Evolutionary conservation across 2,329 filamentous ascomycete species (phyloP).

Genomic region (Waltergamsia citrina): DNA sequence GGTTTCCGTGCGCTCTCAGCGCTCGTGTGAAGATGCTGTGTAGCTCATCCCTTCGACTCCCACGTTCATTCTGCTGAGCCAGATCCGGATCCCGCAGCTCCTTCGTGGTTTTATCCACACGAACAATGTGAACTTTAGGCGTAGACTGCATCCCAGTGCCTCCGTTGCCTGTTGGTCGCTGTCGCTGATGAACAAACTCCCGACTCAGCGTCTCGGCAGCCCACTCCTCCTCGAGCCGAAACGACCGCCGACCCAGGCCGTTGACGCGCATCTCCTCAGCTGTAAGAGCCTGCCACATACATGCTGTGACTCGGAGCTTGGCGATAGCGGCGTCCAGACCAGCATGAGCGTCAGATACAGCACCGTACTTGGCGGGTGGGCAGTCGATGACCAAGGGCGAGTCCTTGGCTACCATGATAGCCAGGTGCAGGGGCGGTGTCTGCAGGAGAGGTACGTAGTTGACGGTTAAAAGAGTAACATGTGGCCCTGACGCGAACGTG

Average conservation of each 20-base stretch:
- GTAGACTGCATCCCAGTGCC: slow-evolving; percentile 31
- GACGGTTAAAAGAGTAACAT: slow-evolving; percentile 4
- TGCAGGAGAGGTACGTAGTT: slow-evolving; percentile 45
- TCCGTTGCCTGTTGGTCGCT: slow-evolving; percentile 5
- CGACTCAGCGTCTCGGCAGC: slow-evolving; percentile 52
- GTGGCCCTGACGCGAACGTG: neutral
- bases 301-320: slow-evolving; percentile 66
- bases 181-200: neutral
- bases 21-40: slow-evolving; percentile 20
- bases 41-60: slow-evolving; percentile 47
- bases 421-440: slow-evolving; percentile 59
- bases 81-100: slow-evolving; percentile 56
- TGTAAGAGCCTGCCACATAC: slow-evolving; percentile 69
- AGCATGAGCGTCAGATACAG: slow-evolving; percentile 37
- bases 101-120: slow-evolving; percentile 53
- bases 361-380: slow-evolving; percentile 46
- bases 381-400: slow-evolving; percentile 62
- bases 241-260: slow-evolving; percentile 59
- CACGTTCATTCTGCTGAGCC: slow-evolving; percentile 53
- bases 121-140: slow-evolving; percentile 62
- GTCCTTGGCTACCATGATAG: slow-evolving; percentile 60
- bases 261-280: slow-evolving; percentile 66
- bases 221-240: slow-evolving; percentile 68
- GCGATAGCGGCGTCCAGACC: slow-evolving; percentile 54
- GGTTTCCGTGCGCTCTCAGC: slow-evolving; percentile 34